Evolutionary conservation across 306 rosid species (phyloP).

Genomic region (cucumber (Cucumis sativus)): DNA sequence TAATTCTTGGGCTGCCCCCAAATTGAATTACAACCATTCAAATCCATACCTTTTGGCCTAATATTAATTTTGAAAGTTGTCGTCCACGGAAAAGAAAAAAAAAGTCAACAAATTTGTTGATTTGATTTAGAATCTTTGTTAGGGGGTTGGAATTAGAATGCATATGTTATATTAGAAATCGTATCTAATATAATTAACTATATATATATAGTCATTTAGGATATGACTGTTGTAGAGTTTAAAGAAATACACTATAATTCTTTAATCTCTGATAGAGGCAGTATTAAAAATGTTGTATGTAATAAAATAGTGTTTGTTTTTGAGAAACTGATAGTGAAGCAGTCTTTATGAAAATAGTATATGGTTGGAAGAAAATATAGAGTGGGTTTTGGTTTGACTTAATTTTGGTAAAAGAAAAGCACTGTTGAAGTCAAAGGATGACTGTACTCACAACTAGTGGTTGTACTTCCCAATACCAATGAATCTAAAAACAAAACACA

Average conservation of each 20-base stretch:
- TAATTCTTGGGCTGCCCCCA: not conserved
- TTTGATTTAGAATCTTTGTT: not conserved
- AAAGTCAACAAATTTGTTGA: too few relatives aligned
- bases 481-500: not conserved
- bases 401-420: not conserved
- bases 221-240: too few relatives aligned
- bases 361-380: not conserved
- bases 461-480: not conserved
- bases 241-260: too few relatives aligned
- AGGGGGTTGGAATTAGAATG: not conserved
- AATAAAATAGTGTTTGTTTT: too few relatives aligned
- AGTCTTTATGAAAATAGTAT: too few relatives aligned
- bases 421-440: not conserved
- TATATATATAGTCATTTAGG: too few relatives aligned
- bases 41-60: not conserved
- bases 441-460: not conserved
- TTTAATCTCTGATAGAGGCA: too few relatives aligned
- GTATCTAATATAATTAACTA: too few relatives aligned
- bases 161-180: too few relatives aligned
- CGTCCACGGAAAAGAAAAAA: too few relatives aligned
- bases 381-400: constrained; percentile 1
- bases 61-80: not conserved
- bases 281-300: too few relatives aligned
- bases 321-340: too few relatives aligned
- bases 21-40: not conserved